phyloP scores from a whole-genome alignment of 2,329 filamentous ascomycete genomes.

The Colletotrichum echinochloae region DNA sequence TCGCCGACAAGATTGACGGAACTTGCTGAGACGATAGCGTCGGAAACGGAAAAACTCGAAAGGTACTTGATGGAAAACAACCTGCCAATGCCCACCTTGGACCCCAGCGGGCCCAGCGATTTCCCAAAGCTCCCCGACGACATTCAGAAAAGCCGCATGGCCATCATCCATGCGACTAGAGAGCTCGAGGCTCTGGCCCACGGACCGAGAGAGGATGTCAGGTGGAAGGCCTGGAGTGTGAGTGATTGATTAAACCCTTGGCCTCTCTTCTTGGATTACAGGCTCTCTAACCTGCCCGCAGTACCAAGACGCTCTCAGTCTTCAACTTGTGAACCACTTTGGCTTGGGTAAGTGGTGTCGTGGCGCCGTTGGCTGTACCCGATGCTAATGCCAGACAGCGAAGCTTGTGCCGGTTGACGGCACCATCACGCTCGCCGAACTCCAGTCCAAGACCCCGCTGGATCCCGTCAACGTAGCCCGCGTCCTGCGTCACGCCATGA shows the following conservation, averaged over 20 bases:
- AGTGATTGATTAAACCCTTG: too few species aligned
- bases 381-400: conserved; percentile 49
- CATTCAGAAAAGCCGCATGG: conserved; percentile 58
- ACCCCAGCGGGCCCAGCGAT: conserved; percentile 56
- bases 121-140: conserved; percentile 62
- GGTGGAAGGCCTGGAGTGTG: conserved; percentile 66
- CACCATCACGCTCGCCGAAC: conserved; percentile 59
- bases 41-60: conserved; percentile 63
- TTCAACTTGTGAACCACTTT: conserved; percentile 64
- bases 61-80: conserved; percentile 58
- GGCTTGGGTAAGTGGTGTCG: conserved; percentile 55
- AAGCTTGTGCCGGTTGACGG: conserved; percentile 62
- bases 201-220: conserved; percentile 62
- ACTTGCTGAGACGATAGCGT: conserved; percentile 61
- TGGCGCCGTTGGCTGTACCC: background rate
- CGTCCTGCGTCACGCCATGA: conserved; percentile 68
- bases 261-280: background rate
- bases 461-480: conserved; percentile 64
- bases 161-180: conserved; percentile 61
- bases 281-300: conserved; percentile 45
- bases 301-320: conserved; percentile 63
- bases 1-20: conserved; percentile 55
- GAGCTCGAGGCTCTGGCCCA: conserved; percentile 61
- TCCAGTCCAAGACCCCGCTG: conserved; percentile 58
- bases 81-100: conserved; percentile 58